phyloP scores from a whole-genome alignment of 2,329 filamentous ascomycete genomes.

The Hypomyces perniciosus region DNA sequence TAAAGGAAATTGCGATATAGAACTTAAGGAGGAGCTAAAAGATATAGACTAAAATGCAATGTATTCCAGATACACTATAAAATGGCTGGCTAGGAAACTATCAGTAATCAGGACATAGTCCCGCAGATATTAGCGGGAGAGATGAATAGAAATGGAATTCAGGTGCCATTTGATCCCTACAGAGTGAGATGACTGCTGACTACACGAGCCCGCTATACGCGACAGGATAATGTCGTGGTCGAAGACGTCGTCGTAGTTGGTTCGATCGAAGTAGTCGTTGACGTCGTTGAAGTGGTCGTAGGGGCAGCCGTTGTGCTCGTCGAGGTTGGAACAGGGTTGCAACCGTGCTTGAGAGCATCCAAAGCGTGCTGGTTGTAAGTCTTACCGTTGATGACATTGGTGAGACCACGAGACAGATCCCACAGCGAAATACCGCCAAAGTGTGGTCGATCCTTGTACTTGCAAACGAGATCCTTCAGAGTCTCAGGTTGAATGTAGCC shows the following conservation, averaged over 20 bases:
- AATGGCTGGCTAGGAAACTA: too few species aligned
- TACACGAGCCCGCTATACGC: too few species aligned
- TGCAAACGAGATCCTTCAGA: slow-evolving; percentile 34
- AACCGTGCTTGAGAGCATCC: slow-evolving; percentile 33
- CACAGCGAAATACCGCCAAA: slow-evolving; percentile 44
- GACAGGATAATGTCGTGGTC: not conserved
- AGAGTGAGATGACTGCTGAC: too few species aligned
- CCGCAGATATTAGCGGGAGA: too few species aligned
- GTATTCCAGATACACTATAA: too few species aligned
- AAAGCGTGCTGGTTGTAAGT: slow-evolving; percentile 32
- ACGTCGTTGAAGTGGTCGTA: slow-evolving; percentile 10
- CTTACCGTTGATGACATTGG: slow-evolving; percentile 28
- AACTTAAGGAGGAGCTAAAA: too few species aligned
- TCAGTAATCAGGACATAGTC: too few species aligned
- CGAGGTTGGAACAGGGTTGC: slow-evolving; percentile 22
- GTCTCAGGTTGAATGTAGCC: slow-evolving; percentile 30
- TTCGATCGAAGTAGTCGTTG: slow-evolving; percentile 6
- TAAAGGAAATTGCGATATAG: too few species aligned
- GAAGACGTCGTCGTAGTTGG: slow-evolving; percentile 8
- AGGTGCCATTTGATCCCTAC: too few species aligned
- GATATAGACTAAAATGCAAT: too few species aligned
- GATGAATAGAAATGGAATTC: too few species aligned
- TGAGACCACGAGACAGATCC: slow-evolving; percentile 34
- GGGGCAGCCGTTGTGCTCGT: slow-evolving; percentile 10
- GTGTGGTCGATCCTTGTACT: slow-evolving; percentile 28